Evolutionary conservation across 257 asterid genomes (phyloP), one percentile per base, ranked within the genome.

Genomic region (Gentiana straminea): DNA sequence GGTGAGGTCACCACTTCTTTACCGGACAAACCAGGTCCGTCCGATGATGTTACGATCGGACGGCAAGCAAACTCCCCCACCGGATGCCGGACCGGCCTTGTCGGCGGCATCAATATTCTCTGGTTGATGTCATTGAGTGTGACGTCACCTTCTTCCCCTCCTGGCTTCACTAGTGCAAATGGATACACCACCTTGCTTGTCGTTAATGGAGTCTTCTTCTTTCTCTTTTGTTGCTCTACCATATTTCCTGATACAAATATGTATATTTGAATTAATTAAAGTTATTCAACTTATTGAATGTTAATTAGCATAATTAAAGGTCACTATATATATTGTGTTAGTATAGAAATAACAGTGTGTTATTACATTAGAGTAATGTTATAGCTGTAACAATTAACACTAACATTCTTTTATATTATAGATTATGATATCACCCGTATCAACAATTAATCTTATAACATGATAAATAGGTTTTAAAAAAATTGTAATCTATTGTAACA

Each of bases 31-130:
- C 98, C 97, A 3, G 84, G 88, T 10, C 94, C 98, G 3, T 82
- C 75, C 1, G 94, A 54, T 7, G 69, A 86, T 2, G 83, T 78
- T 2, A 82, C 75, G 1, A 72, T 12, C 1, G 95, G 90, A 59
- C 92, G 81, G 76, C 84, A 72, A 0, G 97, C 98, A 1, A 81
- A 91, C 33, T 87, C 97, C n/a, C 95, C 97, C 0, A 91, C 98
- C 0, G 96, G 98, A 69, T 91, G 98, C 53, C 86, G 84, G 41
- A 91, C 93, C 8, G 95, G 78, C 58, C 94, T 66, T 0, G 81
- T 85, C 0, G 97, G 98, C 10, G 93, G 87, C 97, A 87, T 84
- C 51, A 91, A 71, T 54, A 87, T 83, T 51, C 96, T 79, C 73
- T 83, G 71, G 38, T 91, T 91, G 41, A 91, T 91, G 68, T 91